Evolutionary conservation across 352 stramenopile species (phyloP).

Genomic region (Globisporangium iwayamae): DNA sequence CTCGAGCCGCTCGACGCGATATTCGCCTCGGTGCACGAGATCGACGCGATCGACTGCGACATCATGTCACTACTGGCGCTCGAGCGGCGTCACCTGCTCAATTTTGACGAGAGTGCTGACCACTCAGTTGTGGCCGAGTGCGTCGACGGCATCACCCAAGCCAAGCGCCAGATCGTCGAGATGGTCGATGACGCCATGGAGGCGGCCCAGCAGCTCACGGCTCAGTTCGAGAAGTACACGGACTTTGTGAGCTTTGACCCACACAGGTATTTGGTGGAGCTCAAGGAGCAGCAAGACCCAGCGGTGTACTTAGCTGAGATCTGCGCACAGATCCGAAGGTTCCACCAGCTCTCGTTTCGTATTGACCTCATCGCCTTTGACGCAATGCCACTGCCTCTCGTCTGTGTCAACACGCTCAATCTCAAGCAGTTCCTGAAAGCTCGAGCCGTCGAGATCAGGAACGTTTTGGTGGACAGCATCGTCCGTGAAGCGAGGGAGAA

Average conservation of each 20-base stretch:
- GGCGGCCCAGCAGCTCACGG: slow-evolving; percentile 55
- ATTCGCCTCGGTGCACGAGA: slow-evolving; percentile 64
- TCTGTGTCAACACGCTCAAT: slow-evolving; percentile 63
- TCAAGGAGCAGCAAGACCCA: slow-evolving; percentile 25
- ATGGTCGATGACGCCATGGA: slow-evolving; percentile 66
- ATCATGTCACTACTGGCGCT: slow-evolving; percentile 88
- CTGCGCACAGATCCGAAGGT: slow-evolving; percentile 67
- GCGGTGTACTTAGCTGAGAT: slow-evolving; percentile 41
- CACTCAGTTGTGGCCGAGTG: slow-evolving; percentile 43
- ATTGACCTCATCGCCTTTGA: slow-evolving; percentile 75
- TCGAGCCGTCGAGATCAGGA: slow-evolving; percentile 62
- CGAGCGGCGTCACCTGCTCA: slow-evolving; percentile 47
- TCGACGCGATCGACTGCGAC: slow-evolving; percentile 87
- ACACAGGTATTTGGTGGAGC: slow-evolving; percentile 60
- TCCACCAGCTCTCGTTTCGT: slow-evolving; percentile 62
- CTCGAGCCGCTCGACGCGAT: slow-evolving; percentile 80
- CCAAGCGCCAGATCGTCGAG: slow-evolving; percentile 51
- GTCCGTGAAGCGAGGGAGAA: slow-evolving; percentile 70
- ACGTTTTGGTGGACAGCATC: slow-evolving; percentile 81
- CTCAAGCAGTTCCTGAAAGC: slow-evolving; percentile 73
- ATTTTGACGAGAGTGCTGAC: slow-evolving; percentile 35
- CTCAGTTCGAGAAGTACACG: slow-evolving; percentile 75
- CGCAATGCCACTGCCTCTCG: slow-evolving; percentile 67
- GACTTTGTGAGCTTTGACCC: slow-evolving; percentile 84
- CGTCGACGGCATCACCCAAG: slow-evolving; percentile 35